Evolutionary conservation across 805 yeast genomes (phyloP), one percentile per base, ranked within the genome.

Genomic region (Saccharomycopsis sp.): DNA sequence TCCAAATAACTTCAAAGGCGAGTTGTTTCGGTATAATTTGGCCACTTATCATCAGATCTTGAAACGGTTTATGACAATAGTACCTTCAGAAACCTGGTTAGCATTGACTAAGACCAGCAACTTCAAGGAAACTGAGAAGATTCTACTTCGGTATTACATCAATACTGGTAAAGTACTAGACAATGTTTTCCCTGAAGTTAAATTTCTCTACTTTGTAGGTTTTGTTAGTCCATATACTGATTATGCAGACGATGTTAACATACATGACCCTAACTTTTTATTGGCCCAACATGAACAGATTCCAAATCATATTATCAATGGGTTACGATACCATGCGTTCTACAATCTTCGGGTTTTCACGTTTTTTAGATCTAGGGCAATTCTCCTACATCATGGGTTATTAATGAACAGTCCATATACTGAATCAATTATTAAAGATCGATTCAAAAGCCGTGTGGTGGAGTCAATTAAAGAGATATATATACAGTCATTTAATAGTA

Each of bases 371-470:
- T 14, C 55, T 2, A 20, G 62, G 23, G 50, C 44, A 19, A 34
- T 57, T 3, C 50, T 59, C 7, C 12, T 57, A 5, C 62, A 59
- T 44, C 42, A 59, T 19, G 62, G 62, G 9, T 15, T 59, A 5
- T 47, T 34, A 5, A n/a, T 56, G 19, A 47, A 15, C 9, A 25
- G 41, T 20, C 59, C 62, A 8, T 59, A 29, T 17, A 47, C 47
- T 5, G 60, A 57, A 3, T 2, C 5, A 14, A 19, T 59, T 17
- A 47, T 47, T n/a, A 8, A 24, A 19, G 24, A 59, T 24, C 25
- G 60, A 41, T 47, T 59, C 9, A 29, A 12, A 15, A 8, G 55
- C 3, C 19, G 62, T n/a, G 20, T 9, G 22, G 55, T 56, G 15
- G 7, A 19, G 9, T 7, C 49, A 17, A 44, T 59, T 14, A 22